Evolutionary conservation across 345 rosid genomes (phyloP).

Genomic region (Salix exigua): DNA sequence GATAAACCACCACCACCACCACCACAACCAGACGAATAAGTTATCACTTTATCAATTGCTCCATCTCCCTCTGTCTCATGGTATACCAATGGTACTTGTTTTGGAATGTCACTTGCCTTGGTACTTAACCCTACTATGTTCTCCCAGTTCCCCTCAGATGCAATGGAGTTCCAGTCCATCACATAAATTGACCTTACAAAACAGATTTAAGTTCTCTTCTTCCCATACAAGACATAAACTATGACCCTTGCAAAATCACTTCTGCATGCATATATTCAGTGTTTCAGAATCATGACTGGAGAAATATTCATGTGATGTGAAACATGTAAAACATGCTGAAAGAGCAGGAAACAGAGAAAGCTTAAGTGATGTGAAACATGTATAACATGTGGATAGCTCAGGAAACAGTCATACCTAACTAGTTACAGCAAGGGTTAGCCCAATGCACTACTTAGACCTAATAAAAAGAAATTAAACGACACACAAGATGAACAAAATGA

Average conservation of each 20-base stretch:
- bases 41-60: not conserved
- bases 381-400: not conserved
- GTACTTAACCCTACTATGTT: not conserved
- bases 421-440: not conserved
- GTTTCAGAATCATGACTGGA: not conserved
- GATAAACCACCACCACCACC: not conserved
- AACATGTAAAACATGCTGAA: not conserved
- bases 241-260: not conserved
- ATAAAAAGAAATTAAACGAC: not conserved
- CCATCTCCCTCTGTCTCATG: not conserved
- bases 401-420: not conserved
- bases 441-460: not conserved
- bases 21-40: not conserved
- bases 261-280: not conserved
- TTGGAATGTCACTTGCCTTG: not conserved
- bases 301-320: not conserved
- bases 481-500: not conserved
- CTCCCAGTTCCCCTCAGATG: not conserved
- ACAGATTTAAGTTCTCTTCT: too few relatives aligned
- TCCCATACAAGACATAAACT: not conserved
- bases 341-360: not conserved
- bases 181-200: not conserved
- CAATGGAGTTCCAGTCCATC: not conserved
- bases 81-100: not conserved
- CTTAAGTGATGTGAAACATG: not conserved